Conservation (phyloP, 805 yeast genomes). For the Candida oleophila region DNA sequence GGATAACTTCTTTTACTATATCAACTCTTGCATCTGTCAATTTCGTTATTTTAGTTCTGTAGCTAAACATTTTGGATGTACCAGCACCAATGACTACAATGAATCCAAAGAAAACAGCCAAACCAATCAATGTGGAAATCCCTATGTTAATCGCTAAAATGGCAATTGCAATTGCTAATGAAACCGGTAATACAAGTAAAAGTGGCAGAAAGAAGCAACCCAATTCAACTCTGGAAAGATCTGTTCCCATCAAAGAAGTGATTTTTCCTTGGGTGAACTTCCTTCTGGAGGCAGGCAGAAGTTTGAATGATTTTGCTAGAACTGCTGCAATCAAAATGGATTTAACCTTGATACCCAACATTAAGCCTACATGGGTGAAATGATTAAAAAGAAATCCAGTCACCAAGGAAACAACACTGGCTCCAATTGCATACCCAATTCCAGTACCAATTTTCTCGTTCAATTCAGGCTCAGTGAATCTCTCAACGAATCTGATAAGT, state of each 20-base stretch:
- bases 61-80: conserved; percentile 51
- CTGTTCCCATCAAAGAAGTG: conserved; percentile 79
- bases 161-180: conserved; percentile 61
- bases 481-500: conserved; percentile 34
- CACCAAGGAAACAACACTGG: conserved; percentile 27
- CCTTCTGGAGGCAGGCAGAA: conserved; percentile 57
- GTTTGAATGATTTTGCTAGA: conserved; percentile 62
- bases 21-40: conserved; percentile 78
- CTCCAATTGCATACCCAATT: conserved; percentile 41
- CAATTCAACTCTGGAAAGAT: conserved; percentile 75
- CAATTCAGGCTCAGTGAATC: neutral
- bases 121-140: conserved; percentile 69
- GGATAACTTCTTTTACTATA: conserved; percentile 73
- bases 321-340: conserved; percentile 71
- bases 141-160: conserved; percentile 69
- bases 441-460: conserved; percentile 19
- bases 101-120: conserved; percentile 54
- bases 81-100: conserved; percentile 44
- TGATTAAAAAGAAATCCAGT: conserved; percentile 49
- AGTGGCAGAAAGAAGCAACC: conserved; percentile 69
- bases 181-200: conserved; percentile 60
- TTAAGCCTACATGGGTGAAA: conserved; percentile 58
- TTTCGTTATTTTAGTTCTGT: conserved; percentile 56
- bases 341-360: conserved; percentile 71
- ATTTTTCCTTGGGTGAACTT: conserved; percentile 66